Conservation (phyloP, 169 alveolate species). For the Amoebophrya sp. region DNA sequence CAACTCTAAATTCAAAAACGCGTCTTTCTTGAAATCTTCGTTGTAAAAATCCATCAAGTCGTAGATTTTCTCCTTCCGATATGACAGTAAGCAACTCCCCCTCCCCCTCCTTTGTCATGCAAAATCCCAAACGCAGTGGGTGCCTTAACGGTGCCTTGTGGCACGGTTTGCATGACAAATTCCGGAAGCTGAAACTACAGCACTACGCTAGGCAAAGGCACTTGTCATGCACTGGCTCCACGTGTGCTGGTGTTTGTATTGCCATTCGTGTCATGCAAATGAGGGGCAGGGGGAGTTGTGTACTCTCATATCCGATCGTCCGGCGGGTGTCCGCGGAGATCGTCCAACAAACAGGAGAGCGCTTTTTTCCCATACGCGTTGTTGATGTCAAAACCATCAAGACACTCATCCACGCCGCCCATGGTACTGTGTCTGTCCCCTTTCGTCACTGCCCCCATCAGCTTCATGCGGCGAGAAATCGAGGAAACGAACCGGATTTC, state of each 20-base stretch:
- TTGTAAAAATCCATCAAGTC: not conserved
- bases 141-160: too few relatives aligned
- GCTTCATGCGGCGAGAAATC: not conserved
- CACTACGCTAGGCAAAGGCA: too few relatives aligned
- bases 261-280: too few relatives aligned
- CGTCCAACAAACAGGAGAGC: not conserved
- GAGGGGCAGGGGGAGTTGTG: too few relatives aligned
- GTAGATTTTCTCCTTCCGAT: not conserved
- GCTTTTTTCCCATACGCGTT: not conserved
- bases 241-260: too few relatives aligned
- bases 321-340: not conserved
- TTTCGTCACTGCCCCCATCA: constrained; percentile 31
- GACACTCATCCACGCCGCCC: constrained; percentile 18
- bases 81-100: too few relatives aligned
- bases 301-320: too few relatives aligned
- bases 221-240: too few relatives aligned
- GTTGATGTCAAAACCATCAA: not conserved
- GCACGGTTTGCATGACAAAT: too few relatives aligned
- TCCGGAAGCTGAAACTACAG: too few relatives aligned
- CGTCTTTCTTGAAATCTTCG: not conserved
- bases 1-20: not conserved
- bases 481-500: constrained; percentile 28
- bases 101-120: too few relatives aligned
- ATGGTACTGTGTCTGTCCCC: constrained; percentile 31
- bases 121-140: too few relatives aligned